A percentile compares a stretch with the other conserved stretches of the same genome.
Evolutionary conservation across 768 basidiomycete genomes (phyloP).

Genomic region (Tephrocybe rancida): DNA sequence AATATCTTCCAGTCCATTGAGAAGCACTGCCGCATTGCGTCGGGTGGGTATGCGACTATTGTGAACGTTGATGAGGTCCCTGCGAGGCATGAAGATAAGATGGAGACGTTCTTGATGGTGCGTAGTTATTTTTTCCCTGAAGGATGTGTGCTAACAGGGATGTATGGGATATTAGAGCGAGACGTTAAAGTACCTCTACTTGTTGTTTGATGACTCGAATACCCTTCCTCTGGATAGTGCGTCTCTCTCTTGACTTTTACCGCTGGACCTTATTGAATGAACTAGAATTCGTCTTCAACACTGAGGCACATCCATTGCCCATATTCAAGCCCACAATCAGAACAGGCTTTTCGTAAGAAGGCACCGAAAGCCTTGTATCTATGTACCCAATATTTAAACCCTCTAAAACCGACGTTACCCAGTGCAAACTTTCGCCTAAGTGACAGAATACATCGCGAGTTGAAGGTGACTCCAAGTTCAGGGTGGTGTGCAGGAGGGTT

Average conservation of each 20-base stretch:
- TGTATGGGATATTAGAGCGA: conserved; percentile 60
- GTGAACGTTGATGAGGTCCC: conserved; percentile 83
- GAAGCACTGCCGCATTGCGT: conserved; percentile 72
- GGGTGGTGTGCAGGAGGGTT: background rate
- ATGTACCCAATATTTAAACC: background rate
- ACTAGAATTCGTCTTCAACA: conserved; percentile 88
- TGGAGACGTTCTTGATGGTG: conserved; percentile 96
- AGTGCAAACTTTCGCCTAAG: no score
- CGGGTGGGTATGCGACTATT: conserved; percentile 84
- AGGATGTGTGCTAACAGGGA: no score
- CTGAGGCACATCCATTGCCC: conserved; percentile 65
- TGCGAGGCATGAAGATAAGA: conserved; percentile 75
- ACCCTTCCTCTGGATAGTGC: conserved; percentile 75
- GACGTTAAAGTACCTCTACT: conserved; percentile 88
- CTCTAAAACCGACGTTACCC: background rate
- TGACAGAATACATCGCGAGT: no score
- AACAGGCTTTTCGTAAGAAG: conserved; percentile 29
- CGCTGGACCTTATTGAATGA: background rate
- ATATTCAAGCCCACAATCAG: conserved; percentile 32
- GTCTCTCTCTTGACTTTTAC: conserved; percentile 28
- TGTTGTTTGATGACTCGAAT: conserved; percentile 77
- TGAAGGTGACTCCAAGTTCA: background rate
- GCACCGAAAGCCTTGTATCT: background rate
- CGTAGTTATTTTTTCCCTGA: conserved; percentile 22
- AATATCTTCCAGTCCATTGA: conserved; percentile 88